A percentile compares a stretch with the other conserved stretches of the same genome.
These are phyloP conservation scores for Xylaria sp. DNA, from an alignment of 2,329 filamentous ascomycete genomes.

Conservation along the genomic window DNA sequence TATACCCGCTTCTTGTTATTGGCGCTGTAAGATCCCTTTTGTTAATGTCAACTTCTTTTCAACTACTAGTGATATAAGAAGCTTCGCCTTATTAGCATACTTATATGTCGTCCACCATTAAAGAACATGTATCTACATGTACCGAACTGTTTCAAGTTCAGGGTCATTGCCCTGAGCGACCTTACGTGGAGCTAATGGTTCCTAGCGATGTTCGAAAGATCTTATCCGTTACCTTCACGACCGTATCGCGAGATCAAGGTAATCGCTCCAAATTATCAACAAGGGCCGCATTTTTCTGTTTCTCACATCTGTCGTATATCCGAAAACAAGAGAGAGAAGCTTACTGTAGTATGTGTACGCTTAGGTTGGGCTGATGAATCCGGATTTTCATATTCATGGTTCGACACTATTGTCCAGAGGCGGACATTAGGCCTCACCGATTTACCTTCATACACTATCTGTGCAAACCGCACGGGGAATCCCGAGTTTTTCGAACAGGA, in stretches of 20 bases:
- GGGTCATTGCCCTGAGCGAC: constrained; percentile 3
- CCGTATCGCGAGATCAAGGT: constrained; percentile 17
- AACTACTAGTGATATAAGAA: background rate
- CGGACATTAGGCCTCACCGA: background rate
- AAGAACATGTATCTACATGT: background rate
- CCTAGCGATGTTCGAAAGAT: constrained; percentile 4
- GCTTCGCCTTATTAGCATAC: background rate
- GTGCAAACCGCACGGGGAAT: background rate
- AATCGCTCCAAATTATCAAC: background rate
- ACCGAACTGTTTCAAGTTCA: constrained; percentile 3
- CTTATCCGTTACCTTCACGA: constrained; percentile 13
- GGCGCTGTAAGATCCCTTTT: background rate
- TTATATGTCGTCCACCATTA: background rate
- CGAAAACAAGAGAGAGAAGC: background rate
- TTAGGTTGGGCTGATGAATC: constrained; percentile 2
- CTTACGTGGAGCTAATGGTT: constrained; percentile 7
- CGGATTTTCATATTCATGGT: constrained; percentile 15
- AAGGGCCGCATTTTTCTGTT: background rate
- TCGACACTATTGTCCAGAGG: background rate
- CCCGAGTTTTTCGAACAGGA: constrained; percentile 4
- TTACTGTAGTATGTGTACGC: background rate
- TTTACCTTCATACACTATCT: background rate
- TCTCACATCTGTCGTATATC: background rate
- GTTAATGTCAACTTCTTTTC: background rate
- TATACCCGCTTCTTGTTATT: background rate